phyloP scores from a whole-genome alignment of 345 rosid species.

The Aquilaria malaccensis region DNA sequence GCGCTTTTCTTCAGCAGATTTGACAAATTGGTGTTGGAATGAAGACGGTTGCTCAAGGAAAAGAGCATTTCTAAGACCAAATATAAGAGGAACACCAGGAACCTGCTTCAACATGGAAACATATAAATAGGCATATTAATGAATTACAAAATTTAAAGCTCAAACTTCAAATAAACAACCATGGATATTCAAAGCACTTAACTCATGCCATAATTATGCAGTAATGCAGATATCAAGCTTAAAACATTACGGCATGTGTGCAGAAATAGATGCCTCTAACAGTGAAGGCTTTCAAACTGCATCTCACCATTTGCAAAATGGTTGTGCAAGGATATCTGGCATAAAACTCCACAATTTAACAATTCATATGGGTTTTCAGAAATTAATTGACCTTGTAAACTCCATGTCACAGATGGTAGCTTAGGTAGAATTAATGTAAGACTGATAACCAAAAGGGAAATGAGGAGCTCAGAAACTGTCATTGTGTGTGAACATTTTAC shows the following conservation, averaged over 20 bases:
- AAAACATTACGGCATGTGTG: background rate
- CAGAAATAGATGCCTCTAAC: background rate
- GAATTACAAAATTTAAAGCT: background rate
- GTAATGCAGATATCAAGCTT: background rate
- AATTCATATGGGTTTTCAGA: no score
- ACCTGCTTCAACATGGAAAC: constrained; percentile 34
- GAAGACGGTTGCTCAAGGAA: constrained; percentile 77
- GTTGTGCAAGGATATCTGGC: no score
- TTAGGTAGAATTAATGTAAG: no score
- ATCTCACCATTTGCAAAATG: no score
- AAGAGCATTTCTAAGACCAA: constrained; percentile 63
- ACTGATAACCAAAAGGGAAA: no score
- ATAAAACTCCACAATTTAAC: no score
- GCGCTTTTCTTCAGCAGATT: constrained; percentile 53
- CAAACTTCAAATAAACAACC: background rate
- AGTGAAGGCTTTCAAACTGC: background rate
- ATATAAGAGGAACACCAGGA: constrained; percentile 73
- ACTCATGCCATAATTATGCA: background rate
- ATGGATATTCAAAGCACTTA: background rate
- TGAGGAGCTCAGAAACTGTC: no score
- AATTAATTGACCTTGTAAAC: no score
- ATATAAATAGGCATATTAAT: background rate
- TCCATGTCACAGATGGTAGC: no score
- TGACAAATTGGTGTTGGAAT: constrained; percentile 54
- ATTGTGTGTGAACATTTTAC: no score